A percentile compares a stretch with the other conserved stretches of the same genome.
These are phyloP conservation scores for Coniferiporia weirii DNA, from an alignment of 1,284 basidiomycete genomes.

Conservation along the genomic window DNA sequence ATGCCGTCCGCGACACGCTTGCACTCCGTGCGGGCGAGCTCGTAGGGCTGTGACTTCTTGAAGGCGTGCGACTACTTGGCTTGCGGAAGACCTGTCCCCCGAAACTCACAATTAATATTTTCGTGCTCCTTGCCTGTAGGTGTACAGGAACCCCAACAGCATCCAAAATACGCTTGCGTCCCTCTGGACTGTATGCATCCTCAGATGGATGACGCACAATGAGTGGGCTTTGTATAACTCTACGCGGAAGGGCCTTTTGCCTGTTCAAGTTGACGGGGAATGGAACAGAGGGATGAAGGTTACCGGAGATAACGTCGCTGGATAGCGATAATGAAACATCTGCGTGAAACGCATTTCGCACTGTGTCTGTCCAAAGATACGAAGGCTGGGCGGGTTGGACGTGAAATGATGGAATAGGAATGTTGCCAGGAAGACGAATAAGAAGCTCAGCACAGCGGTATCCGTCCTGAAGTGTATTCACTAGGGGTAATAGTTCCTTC, in stretches of 20 bases:
- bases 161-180: conserved; percentile 47
- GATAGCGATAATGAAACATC: conserved; percentile 40
- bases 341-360: conserved; percentile 38
- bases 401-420: conserved; percentile 70
- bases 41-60: conserved; percentile 27
- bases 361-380: conserved; percentile 53
- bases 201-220: conserved; percentile 51
- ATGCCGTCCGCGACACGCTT: not conserved
- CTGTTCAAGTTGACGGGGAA: conserved; percentile 25
- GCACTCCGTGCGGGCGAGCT: conserved; percentile 6
- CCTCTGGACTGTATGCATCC: conserved; percentile 44
- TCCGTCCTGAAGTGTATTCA: conserved; percentile 56
- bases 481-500: conserved; percentile 49
- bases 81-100: conserved; percentile 69
- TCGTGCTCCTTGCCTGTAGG: conserved; percentile 45
- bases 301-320: conserved; percentile 24
- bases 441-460: conserved; percentile 69
- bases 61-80: conserved; percentile 41
- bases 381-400: conserved; percentile 51
- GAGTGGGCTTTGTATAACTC: conserved; percentile 52
- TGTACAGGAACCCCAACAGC: conserved; percentile 54
- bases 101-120: conserved; percentile 71
- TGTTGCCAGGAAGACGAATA: conserved; percentile 62
- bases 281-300: conserved; percentile 35
- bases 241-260: conserved; percentile 29